Evolutionary conservation across 768 basidiomycete genomes (phyloP), one percentile per base, ranked within the genome.

Genomic region (Lactarius sanguifluus): DNA sequence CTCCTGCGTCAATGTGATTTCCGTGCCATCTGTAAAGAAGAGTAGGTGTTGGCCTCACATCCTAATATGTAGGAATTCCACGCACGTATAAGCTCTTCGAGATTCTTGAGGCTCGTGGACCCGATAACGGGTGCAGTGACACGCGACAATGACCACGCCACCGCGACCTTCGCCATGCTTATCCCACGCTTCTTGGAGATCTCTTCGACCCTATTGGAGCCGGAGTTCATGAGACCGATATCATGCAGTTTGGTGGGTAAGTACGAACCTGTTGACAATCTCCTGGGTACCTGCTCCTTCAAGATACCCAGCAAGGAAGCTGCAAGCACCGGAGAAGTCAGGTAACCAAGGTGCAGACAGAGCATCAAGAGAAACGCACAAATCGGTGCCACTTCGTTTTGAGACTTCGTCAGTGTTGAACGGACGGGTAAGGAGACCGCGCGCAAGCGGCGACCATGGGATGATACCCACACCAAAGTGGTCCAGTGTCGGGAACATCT

Each of bases 81-180:
- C 68, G 40, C 16, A 69, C 65, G 45, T n/a, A 69, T 67, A 32
- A 69, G 62, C 3, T 69, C 65, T 28, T 69, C 61, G 10, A 69
- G 61, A 28, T 69, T 67, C 54, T 67, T 52, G 52, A 67, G 20
- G 41, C n/a, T 67, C 13, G 68, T 69, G 25, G 62, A 47, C 8
- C 68, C 68, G 41, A 69, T 32, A 25, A 69, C 36, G 8, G 68
- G 68, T 2, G 68, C 61, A 10, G 61, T 45, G 20, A 61, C 62
- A 15, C 58, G 59, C 25, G 61, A 56, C 52, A 59, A 40, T 3
- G 62, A 67, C 69, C 69, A 82, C 15, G 82, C 78, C 45, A 81
- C 66, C 2, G 82, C 74, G 59, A 83, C 71, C 59, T 81, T 79
- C 0, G 79, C 79, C 80, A 82, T 83, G 58, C 72, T 79, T n/a